These are phyloP conservation scores for Phytopythium montanum DNA, from an alignment of 352 stramenopile species.

Conservation along the genomic window DNA sequence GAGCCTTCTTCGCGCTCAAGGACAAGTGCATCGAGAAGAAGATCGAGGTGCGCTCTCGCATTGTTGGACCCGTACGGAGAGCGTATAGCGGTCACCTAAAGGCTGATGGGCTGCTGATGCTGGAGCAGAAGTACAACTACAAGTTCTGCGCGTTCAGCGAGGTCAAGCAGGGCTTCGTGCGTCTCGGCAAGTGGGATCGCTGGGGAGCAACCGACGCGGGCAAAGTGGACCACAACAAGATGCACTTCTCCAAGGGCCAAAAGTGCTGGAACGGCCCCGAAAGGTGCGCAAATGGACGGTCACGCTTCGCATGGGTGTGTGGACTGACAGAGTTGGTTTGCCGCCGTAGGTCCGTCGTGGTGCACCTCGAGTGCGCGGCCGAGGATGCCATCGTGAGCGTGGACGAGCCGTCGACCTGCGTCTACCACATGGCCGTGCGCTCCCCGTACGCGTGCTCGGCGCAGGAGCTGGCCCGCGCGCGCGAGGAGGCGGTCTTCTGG, in stretches of 20 bases:
- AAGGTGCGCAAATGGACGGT: slow-evolving; percentile 24
- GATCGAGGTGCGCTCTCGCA: slow-evolving; percentile 58
- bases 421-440: slow-evolving; percentile 87
- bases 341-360: slow-evolving; percentile 45
- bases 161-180: slow-evolving; percentile 76
- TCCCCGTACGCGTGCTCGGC: slow-evolving; percentile 60
- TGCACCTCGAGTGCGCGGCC: slow-evolving; percentile 76
- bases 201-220: slow-evolving; percentile 24
- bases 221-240: slow-evolving; percentile 40
- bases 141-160: slow-evolving; percentile 85
- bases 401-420: slow-evolving; percentile 91
- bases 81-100: background rate
- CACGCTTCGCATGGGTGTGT: background rate
- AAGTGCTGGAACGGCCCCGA: slow-evolving; percentile 92
- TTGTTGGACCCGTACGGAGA: background rate
- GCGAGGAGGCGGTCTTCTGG: slow-evolving; percentile 53
- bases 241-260: slow-evolving; percentile 76
- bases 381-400: slow-evolving; percentile 85
- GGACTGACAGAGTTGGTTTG: background rate
- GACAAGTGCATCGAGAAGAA: slow-evolving; percentile 74
- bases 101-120: background rate
- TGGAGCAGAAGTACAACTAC: slow-evolving; percentile 79
- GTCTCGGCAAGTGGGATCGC: slow-evolving; percentile 71
- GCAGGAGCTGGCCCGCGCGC: slow-evolving; percentile 33
- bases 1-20: slow-evolving; percentile 72